These are phyloP conservation scores for Amylocarpus encephaloides DNA, from an alignment of 2,329 filamentous ascomycete species.

Conservation along the genomic window DNA sequence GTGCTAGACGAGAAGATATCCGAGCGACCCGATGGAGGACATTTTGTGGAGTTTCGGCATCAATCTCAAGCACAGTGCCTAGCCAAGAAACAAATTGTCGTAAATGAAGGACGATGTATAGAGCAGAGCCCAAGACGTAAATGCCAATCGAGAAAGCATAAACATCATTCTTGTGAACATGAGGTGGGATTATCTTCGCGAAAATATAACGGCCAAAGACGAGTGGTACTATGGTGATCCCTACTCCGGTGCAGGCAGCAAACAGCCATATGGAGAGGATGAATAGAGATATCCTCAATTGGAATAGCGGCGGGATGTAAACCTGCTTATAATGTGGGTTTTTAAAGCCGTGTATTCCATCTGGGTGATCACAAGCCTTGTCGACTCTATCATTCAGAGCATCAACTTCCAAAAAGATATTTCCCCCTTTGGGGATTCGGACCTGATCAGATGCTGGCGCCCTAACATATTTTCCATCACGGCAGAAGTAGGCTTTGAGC, in stretches of 20 bases:
- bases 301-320: conserved; percentile 81
- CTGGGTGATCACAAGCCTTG: conserved; percentile 44
- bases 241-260: conserved; percentile 78
- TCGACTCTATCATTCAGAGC: conserved; percentile 61
- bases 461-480: conserved; percentile 77
- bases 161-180: conserved; percentile 81
- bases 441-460: conserved; percentile 95
- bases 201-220: conserved; percentile 78
- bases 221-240: conserved; percentile 79
- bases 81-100: conserved; percentile 31
- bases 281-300: conserved; percentile 72
- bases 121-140: conserved; percentile 65
- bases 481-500: conserved; percentile 47
- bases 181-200: conserved; percentile 60
- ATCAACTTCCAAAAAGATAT: conserved; percentile 73
- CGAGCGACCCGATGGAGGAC: conserved; percentile 18
- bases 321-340: conserved; percentile 50
- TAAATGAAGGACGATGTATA: conserved; percentile 55
- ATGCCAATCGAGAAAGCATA: conserved; percentile 92
- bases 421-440: conserved; percentile 77
- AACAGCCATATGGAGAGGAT: conserved; percentile 91
- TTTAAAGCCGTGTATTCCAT: conserved; percentile 51
- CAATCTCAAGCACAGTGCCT: conserved; percentile 24
- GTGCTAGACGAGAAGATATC: conserved; percentile 23
- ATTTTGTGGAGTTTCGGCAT: conserved; percentile 26